A percentile compares a stretch with the other conserved stretches of the same genome.
Evolutionary conservation across 352 stramenopile genomes (phyloP).

Genomic region (Phytophthora capsici): DNA sequence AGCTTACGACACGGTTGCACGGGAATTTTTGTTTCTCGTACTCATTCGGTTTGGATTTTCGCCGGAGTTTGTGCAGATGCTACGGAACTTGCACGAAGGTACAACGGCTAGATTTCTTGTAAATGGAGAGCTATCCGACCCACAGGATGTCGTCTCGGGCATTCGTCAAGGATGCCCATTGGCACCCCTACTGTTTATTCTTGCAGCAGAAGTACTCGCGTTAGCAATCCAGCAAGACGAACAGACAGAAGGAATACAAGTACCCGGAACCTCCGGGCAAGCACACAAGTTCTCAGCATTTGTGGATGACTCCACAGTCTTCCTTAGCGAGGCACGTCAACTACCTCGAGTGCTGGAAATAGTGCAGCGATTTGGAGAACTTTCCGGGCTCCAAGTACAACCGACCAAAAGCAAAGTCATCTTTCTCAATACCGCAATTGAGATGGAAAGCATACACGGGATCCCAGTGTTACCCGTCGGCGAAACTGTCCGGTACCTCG

Average conservation of each 20-base stretch:
- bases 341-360: background rate
- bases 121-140: background rate
- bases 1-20: slow-evolving; percentile 5
- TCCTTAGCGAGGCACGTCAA: background rate
- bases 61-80: background rate
- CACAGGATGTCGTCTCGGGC: background rate
- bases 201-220: background rate
- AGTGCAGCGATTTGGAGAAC: background rate
- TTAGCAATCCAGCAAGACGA: background rate
- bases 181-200: slow-evolving; percentile 2
- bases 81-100: background rate
- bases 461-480: background rate
- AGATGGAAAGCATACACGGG: background rate
- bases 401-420: background rate
- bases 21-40: background rate
- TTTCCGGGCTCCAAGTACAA: background rate
- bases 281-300: slow-evolving; percentile 5
- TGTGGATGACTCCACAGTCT: slow-evolving; percentile 4
- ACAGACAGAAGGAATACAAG: background rate
- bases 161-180: background rate
- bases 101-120: background rate
- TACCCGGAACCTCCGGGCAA: background rate
- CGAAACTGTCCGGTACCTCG: background rate
- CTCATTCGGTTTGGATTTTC: background rate
- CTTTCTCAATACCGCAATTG: background rate